phyloP scores from a whole-genome alignment of 1,284 basidiomycete species.

The Ustilago lituana region DNA sequence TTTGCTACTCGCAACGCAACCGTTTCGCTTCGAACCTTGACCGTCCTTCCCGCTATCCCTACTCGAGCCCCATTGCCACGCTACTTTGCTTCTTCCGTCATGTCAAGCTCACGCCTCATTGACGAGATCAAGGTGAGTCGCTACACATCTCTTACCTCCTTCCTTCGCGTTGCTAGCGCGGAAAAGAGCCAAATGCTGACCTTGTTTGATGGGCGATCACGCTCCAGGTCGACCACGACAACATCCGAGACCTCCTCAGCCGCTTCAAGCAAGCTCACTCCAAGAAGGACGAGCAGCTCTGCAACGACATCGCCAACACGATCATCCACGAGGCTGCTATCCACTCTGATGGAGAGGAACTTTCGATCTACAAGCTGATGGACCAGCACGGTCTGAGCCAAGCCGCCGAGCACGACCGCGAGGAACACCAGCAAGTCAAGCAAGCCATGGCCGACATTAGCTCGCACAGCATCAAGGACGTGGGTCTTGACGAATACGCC shows the following conservation, averaged over 20 bases:
- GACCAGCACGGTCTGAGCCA: slow-evolving; percentile 23
- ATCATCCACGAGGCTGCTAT: slow-evolving; percentile 33
- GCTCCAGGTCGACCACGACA: slow-evolving; percentile 49
- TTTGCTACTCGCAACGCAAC: slow-evolving; percentile 7
- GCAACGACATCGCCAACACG: slow-evolving; percentile 35
- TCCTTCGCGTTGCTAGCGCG: too few relatives aligned
- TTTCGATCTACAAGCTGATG: slow-evolving; percentile 53
- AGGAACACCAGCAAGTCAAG: slow-evolving; percentile 56
- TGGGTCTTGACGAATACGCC: slow-evolving; percentile 33
- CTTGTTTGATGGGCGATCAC: too few relatives aligned
- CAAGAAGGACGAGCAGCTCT: slow-evolving; percentile 27
- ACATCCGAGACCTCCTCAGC: slow-evolving; percentile 44
- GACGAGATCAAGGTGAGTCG: slow-evolving; percentile 37
- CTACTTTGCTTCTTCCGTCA: slow-evolving; percentile 13
- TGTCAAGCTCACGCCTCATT: slow-evolving; percentile 14
- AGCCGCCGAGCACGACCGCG: slow-evolving; percentile 33
- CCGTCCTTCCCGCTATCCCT: neutral
- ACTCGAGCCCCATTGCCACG: neutral
- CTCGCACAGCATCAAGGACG: slow-evolving; percentile 19
- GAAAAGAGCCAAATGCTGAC: too few relatives aligned
- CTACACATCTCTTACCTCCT: too few relatives aligned
- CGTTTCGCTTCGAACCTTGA: slow-evolving; percentile 1
- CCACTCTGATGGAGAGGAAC: slow-evolving; percentile 40
- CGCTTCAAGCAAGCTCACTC: slow-evolving; percentile 28
- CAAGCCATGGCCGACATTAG: slow-evolving; percentile 41